Percentiles rank a stretch among this genome's conserved stretches.
These are phyloP conservation scores for Hordeum pubiflorum DNA, from an alignment of 202 grass and related monocot species.

Conservation along the genomic window DNA sequence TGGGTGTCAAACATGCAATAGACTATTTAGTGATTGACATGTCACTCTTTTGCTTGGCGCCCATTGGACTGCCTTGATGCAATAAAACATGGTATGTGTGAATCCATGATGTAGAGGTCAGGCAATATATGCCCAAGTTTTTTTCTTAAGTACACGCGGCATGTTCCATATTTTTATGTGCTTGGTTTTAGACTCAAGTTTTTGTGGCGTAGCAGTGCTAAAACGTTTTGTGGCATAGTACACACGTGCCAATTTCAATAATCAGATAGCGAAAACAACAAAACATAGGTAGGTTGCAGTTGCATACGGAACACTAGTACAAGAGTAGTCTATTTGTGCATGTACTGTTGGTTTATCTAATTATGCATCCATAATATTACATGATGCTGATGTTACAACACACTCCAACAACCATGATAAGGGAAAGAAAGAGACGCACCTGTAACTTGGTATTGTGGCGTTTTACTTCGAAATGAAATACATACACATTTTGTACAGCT, in stretches of 20 bases:
- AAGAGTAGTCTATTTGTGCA: background rate
- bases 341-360: background rate
- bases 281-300: background rate
- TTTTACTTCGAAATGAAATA: slow-evolving; percentile 1
- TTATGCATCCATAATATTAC: background rate
- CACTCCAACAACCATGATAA: slow-evolving; percentile 9
- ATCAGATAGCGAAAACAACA: background rate
- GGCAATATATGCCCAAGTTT: too few species aligned
- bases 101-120: too few species aligned
- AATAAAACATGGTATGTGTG: too few species aligned
- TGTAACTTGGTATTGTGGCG: background rate
- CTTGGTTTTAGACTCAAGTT: background rate
- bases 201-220: too few species aligned
- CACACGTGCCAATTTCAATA: background rate
- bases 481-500: background rate
- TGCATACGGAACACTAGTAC: background rate
- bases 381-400: background rate
- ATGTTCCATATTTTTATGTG: too few species aligned
- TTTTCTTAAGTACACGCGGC: too few species aligned
- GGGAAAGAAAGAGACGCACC: background rate
- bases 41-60: too few species aligned
- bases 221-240: background rate
- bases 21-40: too few species aligned
- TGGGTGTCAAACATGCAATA: too few species aligned
- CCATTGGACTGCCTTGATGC: too few species aligned